phyloP scores from a whole-genome alignment of 306 rosid genomes.

The Trifolium repens region DNA sequence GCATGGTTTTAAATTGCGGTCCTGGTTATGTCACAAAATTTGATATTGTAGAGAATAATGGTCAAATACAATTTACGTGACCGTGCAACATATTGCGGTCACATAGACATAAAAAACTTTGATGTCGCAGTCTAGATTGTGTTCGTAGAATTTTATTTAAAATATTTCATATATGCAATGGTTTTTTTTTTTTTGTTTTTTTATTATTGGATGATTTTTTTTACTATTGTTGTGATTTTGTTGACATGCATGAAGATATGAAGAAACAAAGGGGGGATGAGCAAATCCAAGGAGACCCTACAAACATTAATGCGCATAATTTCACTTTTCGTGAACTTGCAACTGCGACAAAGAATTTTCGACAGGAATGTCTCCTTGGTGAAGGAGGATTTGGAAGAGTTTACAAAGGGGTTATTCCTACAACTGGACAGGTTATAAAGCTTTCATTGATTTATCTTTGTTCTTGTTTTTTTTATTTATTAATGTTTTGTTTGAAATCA shows the following conservation, averaged over 20 bases:
- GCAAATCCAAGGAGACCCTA: conserved; percentile 35
- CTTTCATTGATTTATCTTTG: background rate
- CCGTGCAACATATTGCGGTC: background rate
- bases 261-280: conserved; percentile 50
- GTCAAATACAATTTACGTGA: background rate
- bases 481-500: background rate
- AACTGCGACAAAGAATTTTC: conserved; percentile 87
- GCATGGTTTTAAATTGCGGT: background rate
- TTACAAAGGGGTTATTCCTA: conserved; percentile 68
- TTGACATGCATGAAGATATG: conserved; percentile 40
- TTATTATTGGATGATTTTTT: background rate
- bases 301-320: conserved; percentile 50
- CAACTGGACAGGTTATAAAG: conserved; percentile 65
- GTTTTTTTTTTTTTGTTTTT: too few relatives aligned
- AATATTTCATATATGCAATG: background rate
- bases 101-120: background rate
- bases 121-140: background rate
- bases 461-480: background rate
- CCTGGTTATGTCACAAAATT: background rate
- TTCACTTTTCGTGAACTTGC: conserved; percentile 92
- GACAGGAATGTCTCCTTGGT: conserved; percentile 77
- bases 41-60: background rate
- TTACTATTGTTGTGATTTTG: background rate
- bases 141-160: background rate
- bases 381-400: conserved; percentile 89